phyloP scores from a whole-genome alignment of 345 rosid species.

The Aegle marmelos region DNA sequence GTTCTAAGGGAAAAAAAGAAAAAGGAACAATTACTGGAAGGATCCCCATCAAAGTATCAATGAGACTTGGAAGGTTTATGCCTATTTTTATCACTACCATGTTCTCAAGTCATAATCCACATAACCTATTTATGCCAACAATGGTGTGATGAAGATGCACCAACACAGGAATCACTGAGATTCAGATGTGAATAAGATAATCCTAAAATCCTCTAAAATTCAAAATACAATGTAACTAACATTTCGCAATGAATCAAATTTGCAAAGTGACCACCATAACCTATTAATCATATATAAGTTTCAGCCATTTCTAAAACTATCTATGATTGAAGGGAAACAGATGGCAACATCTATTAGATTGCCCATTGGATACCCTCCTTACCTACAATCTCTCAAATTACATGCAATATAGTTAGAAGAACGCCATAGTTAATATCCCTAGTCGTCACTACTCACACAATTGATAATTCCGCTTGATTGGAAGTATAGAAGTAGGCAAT shows the following conservation, averaged over 20 bases:
- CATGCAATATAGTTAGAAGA: neutral
- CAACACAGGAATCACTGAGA: neutral
- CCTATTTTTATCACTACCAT: too few species aligned
- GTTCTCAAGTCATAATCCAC: neutral
- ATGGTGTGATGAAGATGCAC: neutral
- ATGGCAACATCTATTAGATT: neutral
- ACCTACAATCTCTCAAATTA: neutral
- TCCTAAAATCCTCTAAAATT: neutral
- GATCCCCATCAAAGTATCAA: neutral
- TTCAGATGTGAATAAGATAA: neutral
- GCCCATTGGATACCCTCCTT: neutral
- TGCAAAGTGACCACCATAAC: neutral
- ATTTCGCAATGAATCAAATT: neutral
- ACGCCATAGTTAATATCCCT: neutral
- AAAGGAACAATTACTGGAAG: neutral
- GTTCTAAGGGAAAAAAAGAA: neutral
- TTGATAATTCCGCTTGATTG: neutral
- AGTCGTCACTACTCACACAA: neutral
- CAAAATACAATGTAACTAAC: neutral
- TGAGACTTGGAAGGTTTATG: neutral
- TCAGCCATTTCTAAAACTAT: neutral
- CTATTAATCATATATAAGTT: neutral
- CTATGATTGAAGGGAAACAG: neutral
- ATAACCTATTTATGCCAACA: neutral
- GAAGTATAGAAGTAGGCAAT: neutral